phyloP scores from a whole-genome alignment of 306 rosid genomes.

The Glycine tomentella region DNA sequence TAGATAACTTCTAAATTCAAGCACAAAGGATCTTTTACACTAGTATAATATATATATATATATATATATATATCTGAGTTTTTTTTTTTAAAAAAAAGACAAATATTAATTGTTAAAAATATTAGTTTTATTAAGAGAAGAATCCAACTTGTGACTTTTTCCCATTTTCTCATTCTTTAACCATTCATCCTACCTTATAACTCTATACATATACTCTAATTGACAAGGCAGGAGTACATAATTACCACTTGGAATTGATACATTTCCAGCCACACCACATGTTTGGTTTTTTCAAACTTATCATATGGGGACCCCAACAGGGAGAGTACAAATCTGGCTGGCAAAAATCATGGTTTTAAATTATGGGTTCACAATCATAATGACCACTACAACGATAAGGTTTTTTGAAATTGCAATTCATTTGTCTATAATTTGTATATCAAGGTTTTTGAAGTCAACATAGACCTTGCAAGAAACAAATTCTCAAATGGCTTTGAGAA shows the following conservation, averaged over 20 bases:
- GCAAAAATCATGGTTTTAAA: neutral
- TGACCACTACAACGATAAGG: neutral
- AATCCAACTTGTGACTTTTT: too few relatives aligned
- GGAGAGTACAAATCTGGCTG: neutral
- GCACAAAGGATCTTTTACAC: too few relatives aligned
- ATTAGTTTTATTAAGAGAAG: too few relatives aligned
- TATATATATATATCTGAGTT: too few relatives aligned
- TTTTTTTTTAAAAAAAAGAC: too few relatives aligned
- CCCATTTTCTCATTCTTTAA: too few relatives aligned
- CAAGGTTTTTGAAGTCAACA: neutral
- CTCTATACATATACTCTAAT: too few relatives aligned
- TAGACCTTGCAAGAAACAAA: too few relatives aligned
- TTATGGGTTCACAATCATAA: neutral
- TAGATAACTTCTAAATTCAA: too few relatives aligned
- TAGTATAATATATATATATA: too few relatives aligned
- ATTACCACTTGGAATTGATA: neutral
- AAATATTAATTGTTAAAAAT: too few relatives aligned
- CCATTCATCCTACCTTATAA: too few relatives aligned
- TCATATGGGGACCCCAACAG: neutral
- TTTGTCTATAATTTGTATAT: neutral
- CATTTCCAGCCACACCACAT: conserved; percentile 34
- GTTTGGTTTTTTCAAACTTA: conserved; percentile 26
- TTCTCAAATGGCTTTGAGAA: neutral
- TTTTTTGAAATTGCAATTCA: neutral
- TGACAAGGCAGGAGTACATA: neutral